Percentiles rank a stretch among this genome's conserved stretches.
These are phyloP conservation scores for Erysiphe pulchra DNA, from an alignment of 2,329 filamentous ascomycete species.

Conservation along the genomic window DNA sequence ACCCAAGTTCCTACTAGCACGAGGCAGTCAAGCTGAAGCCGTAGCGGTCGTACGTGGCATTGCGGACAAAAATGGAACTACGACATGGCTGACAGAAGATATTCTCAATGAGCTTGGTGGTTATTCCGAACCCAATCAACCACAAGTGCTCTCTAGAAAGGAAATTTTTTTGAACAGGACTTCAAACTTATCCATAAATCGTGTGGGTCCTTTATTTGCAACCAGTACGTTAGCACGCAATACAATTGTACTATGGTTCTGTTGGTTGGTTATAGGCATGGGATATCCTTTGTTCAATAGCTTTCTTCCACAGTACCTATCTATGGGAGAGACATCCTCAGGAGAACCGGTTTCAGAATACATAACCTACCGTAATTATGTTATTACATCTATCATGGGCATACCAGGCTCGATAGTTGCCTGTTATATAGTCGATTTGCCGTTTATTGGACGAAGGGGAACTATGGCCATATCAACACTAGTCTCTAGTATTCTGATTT, in stretches of 20 bases:
- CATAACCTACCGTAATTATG: constrained; percentile 52
- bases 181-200: constrained; percentile 39
- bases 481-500: constrained; percentile 43
- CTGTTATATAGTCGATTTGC: constrained; percentile 42
- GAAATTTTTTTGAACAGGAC: constrained; percentile 19
- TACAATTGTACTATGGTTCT: constrained; percentile 42
- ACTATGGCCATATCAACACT: constrained; percentile 44
- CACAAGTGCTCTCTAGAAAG: constrained; percentile 20
- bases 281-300: constrained; percentile 74
- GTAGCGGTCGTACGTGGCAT: constrained; percentile 60
- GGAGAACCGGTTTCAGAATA: constrained; percentile 14
- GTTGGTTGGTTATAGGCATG: constrained; percentile 64
- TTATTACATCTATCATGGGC: constrained; percentile 52
- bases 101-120: constrained; percentile 30
- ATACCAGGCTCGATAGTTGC: constrained; percentile 55
- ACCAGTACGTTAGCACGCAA: constrained; percentile 24
- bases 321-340: constrained; percentile 27
- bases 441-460: constrained; percentile 41
- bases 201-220: constrained; percentile 38
- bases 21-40: constrained; percentile 53
- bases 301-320: constrained; percentile 63
- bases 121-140: constrained; percentile 22
- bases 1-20: constrained; percentile 56
- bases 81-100: constrained; percentile 54
- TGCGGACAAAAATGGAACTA: constrained; percentile 40